A percentile compares a stretch with the other conserved stretches of the same genome.
These are phyloP conservation scores for Xylariaceae sp. DNA, from an alignment of 2,329 filamentous ascomycete species.

Conservation along the genomic window DNA sequence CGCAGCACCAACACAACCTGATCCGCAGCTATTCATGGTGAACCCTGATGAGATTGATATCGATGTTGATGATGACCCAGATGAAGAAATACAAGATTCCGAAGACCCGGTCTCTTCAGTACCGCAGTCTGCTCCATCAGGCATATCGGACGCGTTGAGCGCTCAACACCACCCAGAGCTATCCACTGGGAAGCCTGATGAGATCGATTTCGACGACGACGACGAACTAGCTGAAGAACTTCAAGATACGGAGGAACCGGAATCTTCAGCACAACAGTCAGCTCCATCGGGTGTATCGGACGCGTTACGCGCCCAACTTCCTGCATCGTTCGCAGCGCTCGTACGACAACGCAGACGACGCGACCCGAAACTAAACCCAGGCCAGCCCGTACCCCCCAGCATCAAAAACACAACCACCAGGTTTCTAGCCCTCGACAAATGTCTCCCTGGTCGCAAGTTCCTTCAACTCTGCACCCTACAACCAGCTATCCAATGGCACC, in stretches of 20 bases:
- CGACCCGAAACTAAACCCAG: slow-evolving; percentile 41
- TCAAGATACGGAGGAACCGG: slow-evolving; percentile 12
- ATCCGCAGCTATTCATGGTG: too few relatives aligned
- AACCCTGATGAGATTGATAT: slow-evolving; percentile 61
- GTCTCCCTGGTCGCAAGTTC: slow-evolving; percentile 72
- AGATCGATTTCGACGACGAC: slow-evolving; percentile 61
- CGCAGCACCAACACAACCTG: too few relatives aligned
- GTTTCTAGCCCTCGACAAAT: slow-evolving; percentile 92
- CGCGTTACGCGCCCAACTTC: slow-evolving; percentile 67
- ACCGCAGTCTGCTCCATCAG: slow-evolving; percentile 17
- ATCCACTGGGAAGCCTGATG: background rate
- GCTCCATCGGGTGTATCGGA: slow-evolving; percentile 47
- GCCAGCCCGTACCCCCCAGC: slow-evolving; percentile 61
- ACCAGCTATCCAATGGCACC: slow-evolving; percentile 36
- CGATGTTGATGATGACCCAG: slow-evolving; percentile 32
- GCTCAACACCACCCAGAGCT: background rate
- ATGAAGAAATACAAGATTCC: slow-evolving; percentile 36
- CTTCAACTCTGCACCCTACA: slow-evolving; percentile 70
- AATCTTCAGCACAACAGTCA: slow-evolving; percentile 15
- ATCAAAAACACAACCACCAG: slow-evolving; percentile 76
- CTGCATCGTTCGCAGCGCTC: slow-evolving; percentile 63
- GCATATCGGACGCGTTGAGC: background rate
- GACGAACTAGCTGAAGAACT: slow-evolving; percentile 29
- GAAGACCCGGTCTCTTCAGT: slow-evolving; percentile 12
- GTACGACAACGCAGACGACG: slow-evolving; percentile 22